Conservation (phyloP, 2,329 filamentous ascomycete genomes). For the Alternaria dauci region DNA sequence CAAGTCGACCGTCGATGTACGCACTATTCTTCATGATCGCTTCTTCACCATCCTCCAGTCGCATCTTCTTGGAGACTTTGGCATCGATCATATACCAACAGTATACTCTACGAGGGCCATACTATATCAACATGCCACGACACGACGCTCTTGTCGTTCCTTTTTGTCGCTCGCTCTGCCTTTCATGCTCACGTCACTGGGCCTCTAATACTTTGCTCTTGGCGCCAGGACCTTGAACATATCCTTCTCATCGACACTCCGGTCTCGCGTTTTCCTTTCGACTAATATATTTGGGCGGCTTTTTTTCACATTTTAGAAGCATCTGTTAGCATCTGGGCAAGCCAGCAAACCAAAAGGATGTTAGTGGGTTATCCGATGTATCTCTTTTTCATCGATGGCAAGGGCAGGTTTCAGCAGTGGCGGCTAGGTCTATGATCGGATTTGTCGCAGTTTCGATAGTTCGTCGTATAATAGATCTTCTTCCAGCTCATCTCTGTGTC, state of each 20-base stretch:
- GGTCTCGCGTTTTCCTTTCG: constrained; percentile 20
- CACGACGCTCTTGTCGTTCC: constrained; percentile 25
- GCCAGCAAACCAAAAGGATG: constrained; percentile 26
- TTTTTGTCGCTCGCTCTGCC: constrained; percentile 21
- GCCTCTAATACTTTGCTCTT: constrained; percentile 33
- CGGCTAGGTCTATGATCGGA: constrained; percentile 32
- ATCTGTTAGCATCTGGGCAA: constrained; percentile 41
- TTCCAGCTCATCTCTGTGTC: constrained; percentile 7
- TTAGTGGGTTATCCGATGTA: constrained; percentile 36
- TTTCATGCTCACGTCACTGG: constrained; percentile 23
- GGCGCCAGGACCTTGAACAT: constrained; percentile 26
- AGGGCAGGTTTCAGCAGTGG: constrained; percentile 32
- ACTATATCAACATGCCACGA: constrained; percentile 22
- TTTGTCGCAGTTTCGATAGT: constrained; percentile 39
- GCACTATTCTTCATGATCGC: constrained; percentile 43
- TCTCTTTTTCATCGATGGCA: constrained; percentile 38
- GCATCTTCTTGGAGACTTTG: constrained; percentile 32
- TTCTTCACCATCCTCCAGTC: constrained; percentile 36
- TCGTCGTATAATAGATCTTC: constrained; percentile 36
- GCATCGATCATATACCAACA: constrained; percentile 25
- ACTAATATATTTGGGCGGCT: constrained; percentile 22
- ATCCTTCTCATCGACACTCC: constrained; percentile 28
- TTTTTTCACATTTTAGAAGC: constrained; percentile 34
- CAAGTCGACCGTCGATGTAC: constrained; percentile 22
- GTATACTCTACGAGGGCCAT: constrained; percentile 24